Conservation (phyloP, 805 yeast species). For the Komagataella mondaviorum region DNA sequence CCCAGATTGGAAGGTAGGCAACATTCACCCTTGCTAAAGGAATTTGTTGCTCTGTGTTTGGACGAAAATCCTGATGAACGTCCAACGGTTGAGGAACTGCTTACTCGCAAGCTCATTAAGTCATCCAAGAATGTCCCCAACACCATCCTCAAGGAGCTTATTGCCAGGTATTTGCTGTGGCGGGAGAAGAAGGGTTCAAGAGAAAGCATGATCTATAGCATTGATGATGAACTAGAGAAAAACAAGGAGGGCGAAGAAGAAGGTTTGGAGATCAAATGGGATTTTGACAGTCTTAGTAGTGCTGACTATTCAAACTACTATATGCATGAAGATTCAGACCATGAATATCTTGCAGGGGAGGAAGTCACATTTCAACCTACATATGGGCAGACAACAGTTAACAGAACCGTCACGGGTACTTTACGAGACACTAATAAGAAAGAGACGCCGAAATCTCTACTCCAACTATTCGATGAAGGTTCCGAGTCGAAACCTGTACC, state of each 20-base stretch:
- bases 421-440: slow-evolving; percentile 14
- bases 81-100: slow-evolving; percentile 73
- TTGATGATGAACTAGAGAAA: slow-evolving; percentile 9
- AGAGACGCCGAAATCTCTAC: slow-evolving; percentile 61
- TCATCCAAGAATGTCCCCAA: slow-evolving; percentile 49
- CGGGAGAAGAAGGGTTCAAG: slow-evolving; percentile 51
- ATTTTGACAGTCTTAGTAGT: slow-evolving; percentile 70
- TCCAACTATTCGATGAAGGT: slow-evolving; percentile 53
- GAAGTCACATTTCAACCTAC: slow-evolving; percentile 7
- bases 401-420: not conserved
- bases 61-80: slow-evolving; percentile 91
- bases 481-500: slow-evolving; percentile 15
- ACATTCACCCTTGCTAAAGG: slow-evolving; percentile 65
- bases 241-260: slow-evolving; percentile 6
- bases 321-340: not conserved
- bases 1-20: slow-evolving; percentile 88
- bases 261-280: slow-evolving; percentile 60
- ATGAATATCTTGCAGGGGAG: slow-evolving; percentile 1
- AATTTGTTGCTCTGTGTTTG: slow-evolving; percentile 78
- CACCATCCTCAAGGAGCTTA: slow-evolving; percentile 51
- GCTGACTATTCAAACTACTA: slow-evolving; percentile 40
- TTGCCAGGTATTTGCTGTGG: slow-evolving; percentile 61
- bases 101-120: slow-evolving; percentile 61
- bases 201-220: slow-evolving; percentile 26
- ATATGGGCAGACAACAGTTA: not conserved